Base-by-base conservation (phyloP, 2,329 filamentous ascomycete species). In the Penicillium sp. region DNA sequence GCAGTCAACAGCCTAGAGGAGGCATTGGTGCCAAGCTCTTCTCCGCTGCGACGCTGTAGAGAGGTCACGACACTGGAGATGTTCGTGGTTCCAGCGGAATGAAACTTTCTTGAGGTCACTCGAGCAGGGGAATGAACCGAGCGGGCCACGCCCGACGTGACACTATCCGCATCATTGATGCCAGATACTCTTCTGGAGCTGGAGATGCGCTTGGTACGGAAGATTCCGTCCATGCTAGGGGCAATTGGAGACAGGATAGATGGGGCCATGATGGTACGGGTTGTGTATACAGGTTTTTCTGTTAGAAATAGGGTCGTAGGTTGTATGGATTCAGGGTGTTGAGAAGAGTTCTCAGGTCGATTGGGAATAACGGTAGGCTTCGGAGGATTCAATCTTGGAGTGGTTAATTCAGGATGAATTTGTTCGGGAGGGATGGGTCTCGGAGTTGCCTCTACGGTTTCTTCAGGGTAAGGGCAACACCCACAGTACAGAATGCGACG, bases 41-140 rank as follows among this genome's bases (percentile, higher is more conserved):
- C 61, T 2, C 63, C 63, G 26, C 55, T 67, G 4, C 60, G 62
- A 44, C 62, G 64, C 7, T 62, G 60, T 11, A 69, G 58, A 2
- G 60, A 63, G 15, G 61, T 38, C 23, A 69, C 60, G 5, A 67
- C 48, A 21, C 60, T 48, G 7, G 67, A 58, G 23, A 69, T 56
- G 9, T 65, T 60, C 3, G 64, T 64, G 2, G 48, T 61, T 19
- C 60, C 62, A 21, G 61, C 51, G 8, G 61, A 52, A 29, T 53
- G 57, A 11, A 47, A 58, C 47, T 65, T 65, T 2, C 62, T 58
- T 1, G 65, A 65, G 55, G 48, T 52, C 11, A 55, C 35, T 26
- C 61, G 57, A 4, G 52, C 38, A 9, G 13, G 11, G 8, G 45
- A 46, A 9, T 51, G 19, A 2, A 57, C 47, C 6, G 56, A 59